Evolutionary conservation across 2,329 filamentous ascomycete genomes (phyloP).

Genomic region (Fusarium continuum): DNA sequence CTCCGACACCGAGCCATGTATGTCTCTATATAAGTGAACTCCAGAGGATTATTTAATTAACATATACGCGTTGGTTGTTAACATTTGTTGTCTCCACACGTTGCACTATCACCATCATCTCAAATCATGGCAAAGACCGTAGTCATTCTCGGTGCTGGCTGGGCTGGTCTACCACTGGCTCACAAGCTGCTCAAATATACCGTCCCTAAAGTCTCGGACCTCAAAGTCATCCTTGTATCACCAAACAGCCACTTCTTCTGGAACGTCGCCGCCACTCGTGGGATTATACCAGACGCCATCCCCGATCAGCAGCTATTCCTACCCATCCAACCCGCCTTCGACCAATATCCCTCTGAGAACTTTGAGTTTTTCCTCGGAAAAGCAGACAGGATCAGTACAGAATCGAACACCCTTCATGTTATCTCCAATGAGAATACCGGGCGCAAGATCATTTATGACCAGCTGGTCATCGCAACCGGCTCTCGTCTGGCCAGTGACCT

Average conservation of each 20-base stretch:
- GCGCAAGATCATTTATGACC: constrained; percentile 56
- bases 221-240: constrained; percentile 63
- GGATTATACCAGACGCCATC: constrained; percentile 59
- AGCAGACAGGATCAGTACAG: constrained; percentile 50
- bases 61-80: too few relatives aligned
- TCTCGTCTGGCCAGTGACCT: constrained; percentile 52
- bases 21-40: not conserved
- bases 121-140: constrained; percentile 58
- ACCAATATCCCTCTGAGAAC: constrained; percentile 54
- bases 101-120: not conserved
- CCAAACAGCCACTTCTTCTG: constrained; percentile 64
- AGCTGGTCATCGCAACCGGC: constrained; percentile 64
- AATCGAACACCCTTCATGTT: constrained; percentile 52
- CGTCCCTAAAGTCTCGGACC: constrained; percentile 50
- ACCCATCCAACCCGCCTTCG: constrained; percentile 57
- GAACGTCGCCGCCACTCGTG: constrained; percentile 65
- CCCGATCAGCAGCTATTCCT: constrained; percentile 58
- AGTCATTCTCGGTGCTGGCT: constrained; percentile 62
- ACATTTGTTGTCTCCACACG: not conserved
- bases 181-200: constrained; percentile 63
- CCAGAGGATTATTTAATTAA: too few relatives aligned
- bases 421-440: constrained; percentile 41
- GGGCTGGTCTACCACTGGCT: constrained; percentile 60
- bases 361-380: constrained; percentile 62
- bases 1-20: constrained; percentile 11